These are phyloP conservation scores for Colletotrichum sp. DNA, from an alignment of 2,329 filamentous ascomycete species.

Conservation along the genomic window DNA sequence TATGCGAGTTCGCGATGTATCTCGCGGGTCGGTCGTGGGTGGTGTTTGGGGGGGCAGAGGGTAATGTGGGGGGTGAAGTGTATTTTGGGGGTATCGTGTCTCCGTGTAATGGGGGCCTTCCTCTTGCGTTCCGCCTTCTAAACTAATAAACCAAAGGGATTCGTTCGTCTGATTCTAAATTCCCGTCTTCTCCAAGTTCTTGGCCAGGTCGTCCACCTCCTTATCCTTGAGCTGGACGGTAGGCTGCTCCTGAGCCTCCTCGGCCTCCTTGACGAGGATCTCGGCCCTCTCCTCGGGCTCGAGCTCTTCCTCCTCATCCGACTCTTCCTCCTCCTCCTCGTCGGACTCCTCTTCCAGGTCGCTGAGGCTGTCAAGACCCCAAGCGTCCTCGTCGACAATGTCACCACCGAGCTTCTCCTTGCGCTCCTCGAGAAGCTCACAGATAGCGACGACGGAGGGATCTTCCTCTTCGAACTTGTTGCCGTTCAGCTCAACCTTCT, in stretches of 20 bases:
- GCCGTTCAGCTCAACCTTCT: constrained; percentile 91
- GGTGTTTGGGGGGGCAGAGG: neutral
- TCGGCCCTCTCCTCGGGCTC: constrained; percentile 69
- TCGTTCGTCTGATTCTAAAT: constrained; percentile 41
- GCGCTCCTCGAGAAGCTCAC: constrained; percentile 74
- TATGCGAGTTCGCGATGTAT: neutral
- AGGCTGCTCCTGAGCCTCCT: constrained; percentile 75
- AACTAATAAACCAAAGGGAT: constrained; percentile 15
- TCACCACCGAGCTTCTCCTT: constrained; percentile 75
- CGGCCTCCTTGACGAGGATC: constrained; percentile 70
- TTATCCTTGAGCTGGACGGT: constrained; percentile 73
- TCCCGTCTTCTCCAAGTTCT: constrained; percentile 73
- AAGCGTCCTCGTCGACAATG: constrained; percentile 74
- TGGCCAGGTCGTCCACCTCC: constrained; percentile 81
- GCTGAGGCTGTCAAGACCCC: constrained; percentile 84
- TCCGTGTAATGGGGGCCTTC: constrained; percentile 12
- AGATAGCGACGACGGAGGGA: constrained; percentile 68
- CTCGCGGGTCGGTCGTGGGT: neutral
- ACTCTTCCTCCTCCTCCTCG: constrained; percentile 70
- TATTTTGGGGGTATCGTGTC: constrained; percentile 23
- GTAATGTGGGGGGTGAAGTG: constrained; percentile 8
- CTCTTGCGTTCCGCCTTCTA: constrained; percentile 20
- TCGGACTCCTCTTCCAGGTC: constrained; percentile 83
- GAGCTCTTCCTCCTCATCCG: constrained; percentile 64
- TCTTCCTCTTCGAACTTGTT: constrained; percentile 95